These are phyloP conservation scores for Polytolypa hystricis DNA, from an alignment of 2,329 filamentous ascomycete species.

Conservation along the genomic window DNA sequence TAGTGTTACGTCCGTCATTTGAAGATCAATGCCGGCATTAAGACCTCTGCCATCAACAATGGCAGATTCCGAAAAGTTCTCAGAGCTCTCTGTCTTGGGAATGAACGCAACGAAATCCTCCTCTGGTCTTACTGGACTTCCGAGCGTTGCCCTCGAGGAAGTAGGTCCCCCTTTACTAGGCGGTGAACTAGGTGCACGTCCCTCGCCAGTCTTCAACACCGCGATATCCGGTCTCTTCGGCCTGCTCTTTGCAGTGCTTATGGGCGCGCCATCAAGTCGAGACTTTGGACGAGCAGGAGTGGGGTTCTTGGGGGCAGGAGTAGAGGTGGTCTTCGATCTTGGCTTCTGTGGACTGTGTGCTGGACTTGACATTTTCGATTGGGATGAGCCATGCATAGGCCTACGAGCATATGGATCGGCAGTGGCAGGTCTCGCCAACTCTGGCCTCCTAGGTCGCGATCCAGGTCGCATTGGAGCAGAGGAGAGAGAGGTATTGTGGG, in stretches of 20 bases:
- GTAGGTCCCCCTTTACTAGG: slow-evolving; percentile 20
- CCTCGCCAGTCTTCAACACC: slow-evolving; percentile 19
- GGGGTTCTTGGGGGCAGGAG: slow-evolving; percentile 21
- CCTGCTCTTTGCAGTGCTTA: slow-evolving; percentile 22
- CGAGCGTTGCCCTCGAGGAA: slow-evolving; percentile 14
- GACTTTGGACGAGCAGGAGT: slow-evolving; percentile 23
- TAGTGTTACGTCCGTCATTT: not conserved
- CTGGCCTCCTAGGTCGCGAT: slow-evolving; percentile 26
- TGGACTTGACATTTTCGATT: slow-evolving; percentile 20
- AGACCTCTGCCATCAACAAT: slow-evolving; percentile 3
- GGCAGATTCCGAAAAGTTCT: slow-evolving; percentile 10
- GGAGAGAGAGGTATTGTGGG: slow-evolving; percentile 32
- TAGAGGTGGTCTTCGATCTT: slow-evolving; percentile 19
- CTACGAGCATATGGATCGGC: slow-evolving; percentile 42
- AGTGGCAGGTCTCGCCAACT: slow-evolving; percentile 38
- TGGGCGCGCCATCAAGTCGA: slow-evolving; percentile 19
- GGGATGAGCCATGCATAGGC: slow-evolving; percentile 10
- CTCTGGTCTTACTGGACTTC: slow-evolving; percentile 18
- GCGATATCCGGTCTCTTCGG: slow-evolving; percentile 24
- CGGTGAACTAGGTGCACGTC: slow-evolving; percentile 8
- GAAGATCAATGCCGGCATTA: not conserved
- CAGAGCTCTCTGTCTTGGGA: slow-evolving; percentile 28
- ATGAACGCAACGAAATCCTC: slow-evolving; percentile 41
- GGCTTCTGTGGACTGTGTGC: slow-evolving; percentile 12
- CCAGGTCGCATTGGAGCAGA: slow-evolving; percentile 47